Conservation (phyloP, 352 stramenopile species). For the Phytophthora vignae region DNA sequence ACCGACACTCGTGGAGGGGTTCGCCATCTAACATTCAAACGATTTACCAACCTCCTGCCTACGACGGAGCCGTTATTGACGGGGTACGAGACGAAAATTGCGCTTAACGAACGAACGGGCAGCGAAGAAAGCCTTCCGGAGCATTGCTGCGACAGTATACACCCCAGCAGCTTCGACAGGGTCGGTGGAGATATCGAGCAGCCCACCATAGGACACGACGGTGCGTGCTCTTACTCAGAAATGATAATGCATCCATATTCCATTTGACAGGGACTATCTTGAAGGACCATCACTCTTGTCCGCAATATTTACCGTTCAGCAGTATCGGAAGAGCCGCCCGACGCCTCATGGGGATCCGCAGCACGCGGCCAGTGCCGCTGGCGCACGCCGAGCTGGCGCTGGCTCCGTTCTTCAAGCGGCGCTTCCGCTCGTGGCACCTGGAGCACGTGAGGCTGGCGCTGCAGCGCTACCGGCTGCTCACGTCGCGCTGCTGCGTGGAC, state of each 20-base stretch:
- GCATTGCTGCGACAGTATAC: slow-evolving; percentile 1
- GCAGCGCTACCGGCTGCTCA: slow-evolving; percentile 63
- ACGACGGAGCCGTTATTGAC: slow-evolving; percentile 22
- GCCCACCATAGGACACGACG: slow-evolving; percentile 19
- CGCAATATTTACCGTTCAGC: not conserved
- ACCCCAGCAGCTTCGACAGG: slow-evolving; percentile 14
- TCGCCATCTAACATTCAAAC: slow-evolving; percentile 10
- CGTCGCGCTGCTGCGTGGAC: slow-evolving; percentile 66
- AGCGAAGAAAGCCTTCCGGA: slow-evolving; percentile 24
- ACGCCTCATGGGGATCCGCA: slow-evolving; percentile 62
- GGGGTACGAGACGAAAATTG: slow-evolving; percentile 25
- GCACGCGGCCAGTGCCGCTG: slow-evolving; percentile 58
- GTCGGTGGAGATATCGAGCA: slow-evolving; percentile 5
- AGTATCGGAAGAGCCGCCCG: slow-evolving; percentile 13
- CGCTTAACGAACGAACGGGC: slow-evolving; percentile 11
- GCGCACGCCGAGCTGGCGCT: slow-evolving; percentile 54
- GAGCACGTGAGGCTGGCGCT: slow-evolving; percentile 60
- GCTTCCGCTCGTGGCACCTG: slow-evolving; percentile 68
- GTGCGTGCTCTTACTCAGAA: slow-evolving; percentile 14
- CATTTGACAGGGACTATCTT: slow-evolving; percentile 12
- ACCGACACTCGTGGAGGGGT: slow-evolving; percentile 22
- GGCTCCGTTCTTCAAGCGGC: slow-evolving; percentile 54
- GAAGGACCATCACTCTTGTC: slow-evolving; percentile 35
- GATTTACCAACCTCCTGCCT: slow-evolving; percentile 29
- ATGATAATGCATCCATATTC: not conserved